Evolutionary conservation across 371 early-diverging fungal species (phyloP), one percentile per base, ranked within the genome.

Genomic region (Mucor lusitanicus): DNA sequence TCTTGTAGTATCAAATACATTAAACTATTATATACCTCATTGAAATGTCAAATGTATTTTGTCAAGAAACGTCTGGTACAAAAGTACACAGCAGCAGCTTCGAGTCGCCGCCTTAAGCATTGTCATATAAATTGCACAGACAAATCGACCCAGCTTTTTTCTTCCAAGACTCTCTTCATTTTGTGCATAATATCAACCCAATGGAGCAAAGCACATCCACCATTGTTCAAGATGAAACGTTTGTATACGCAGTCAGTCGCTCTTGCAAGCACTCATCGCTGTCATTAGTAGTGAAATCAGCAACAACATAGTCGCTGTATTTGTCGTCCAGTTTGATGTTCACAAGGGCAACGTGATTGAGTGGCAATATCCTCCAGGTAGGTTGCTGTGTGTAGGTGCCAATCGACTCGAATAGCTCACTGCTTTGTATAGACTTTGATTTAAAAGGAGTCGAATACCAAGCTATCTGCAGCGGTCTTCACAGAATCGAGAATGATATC

Each of bases 401-500:
- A 30, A 30, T n/a, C n/a, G n/a, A n/a, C n/a, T n/a, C n/a, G n/a
- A 30, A 30, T 6, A 6, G 2, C 21, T 50, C 21, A 50, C 37
- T 13, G n/a, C 6, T 30, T 1, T 35, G 8, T 12, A 23, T 46
- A 88, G 89, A 84, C 33, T 57, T 82, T 35, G 79, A 84, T 55
- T 69, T 89, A 19, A 46, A 67, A 35, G 87, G 86, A 0, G 72
- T 87, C 1, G 89, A 89, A 71, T 89, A 80, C 64, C 82, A 87
- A 59, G 81, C 87, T 7, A 81, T 89, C 7, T 84, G 86, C 37
- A 89, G 89, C 68, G 89, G 89, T 23, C 73, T 87, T 42, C 89
- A 89, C 70, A 73, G 65, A 32, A 72, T 81, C 15, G 67, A 71
- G n/a, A 68, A 79, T 17, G 89, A 89, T 71, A 71, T 78, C 21